phyloP scores from a whole-genome alignment of 1,284 basidiomycete species.

The Gastroboletus turbinatus region DNA sequence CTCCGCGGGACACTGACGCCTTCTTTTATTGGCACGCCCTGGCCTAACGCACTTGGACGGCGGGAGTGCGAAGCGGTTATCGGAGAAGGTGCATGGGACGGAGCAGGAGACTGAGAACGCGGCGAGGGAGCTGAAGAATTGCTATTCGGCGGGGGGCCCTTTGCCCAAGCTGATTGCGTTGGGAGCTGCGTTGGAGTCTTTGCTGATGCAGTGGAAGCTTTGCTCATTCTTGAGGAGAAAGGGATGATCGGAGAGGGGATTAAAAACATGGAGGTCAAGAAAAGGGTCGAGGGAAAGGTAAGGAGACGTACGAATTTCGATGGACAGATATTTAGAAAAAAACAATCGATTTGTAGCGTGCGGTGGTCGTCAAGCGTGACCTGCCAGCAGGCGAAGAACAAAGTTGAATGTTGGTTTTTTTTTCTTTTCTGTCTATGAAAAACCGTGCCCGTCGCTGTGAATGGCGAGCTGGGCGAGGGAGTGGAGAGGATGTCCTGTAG shows the following conservation, averaged over 20 bases:
- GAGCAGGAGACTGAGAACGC: constrained; percentile 75
- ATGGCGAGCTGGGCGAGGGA: constrained; percentile 30
- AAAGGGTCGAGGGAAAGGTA: constrained; percentile 23
- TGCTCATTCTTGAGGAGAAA: constrained; percentile 72
- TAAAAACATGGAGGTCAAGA: constrained; percentile 2
- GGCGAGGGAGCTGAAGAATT: constrained; percentile 53
- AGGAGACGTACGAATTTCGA: constrained; percentile 40
- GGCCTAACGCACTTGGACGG: constrained; percentile 68
- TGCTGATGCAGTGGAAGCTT: constrained; percentile 69
- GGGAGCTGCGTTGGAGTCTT: constrained; percentile 71
- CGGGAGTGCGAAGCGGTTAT: constrained; percentile 62
- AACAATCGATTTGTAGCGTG: constrained; percentile 51
- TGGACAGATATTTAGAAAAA: constrained; percentile 41
- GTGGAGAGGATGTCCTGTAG: constrained; percentile 32
- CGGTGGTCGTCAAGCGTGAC: constrained; percentile 81
- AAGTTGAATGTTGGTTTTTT: constrained; percentile 26
- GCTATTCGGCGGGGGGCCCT: constrained; percentile 66
- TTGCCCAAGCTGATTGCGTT: constrained; percentile 79
- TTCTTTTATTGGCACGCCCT: constrained; percentile 71
- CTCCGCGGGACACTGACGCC: constrained; percentile 62
- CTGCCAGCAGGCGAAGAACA: constrained; percentile 81
- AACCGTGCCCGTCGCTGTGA: constrained; percentile 31
- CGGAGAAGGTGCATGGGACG: constrained; percentile 45
- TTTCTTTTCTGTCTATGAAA: constrained; percentile 36
- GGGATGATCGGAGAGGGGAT: constrained; percentile 15